These are phyloP conservation scores for Stachybotrys echinatus DNA, from an alignment of 2,329 filamentous ascomycete species.

Conservation along the genomic window DNA sequence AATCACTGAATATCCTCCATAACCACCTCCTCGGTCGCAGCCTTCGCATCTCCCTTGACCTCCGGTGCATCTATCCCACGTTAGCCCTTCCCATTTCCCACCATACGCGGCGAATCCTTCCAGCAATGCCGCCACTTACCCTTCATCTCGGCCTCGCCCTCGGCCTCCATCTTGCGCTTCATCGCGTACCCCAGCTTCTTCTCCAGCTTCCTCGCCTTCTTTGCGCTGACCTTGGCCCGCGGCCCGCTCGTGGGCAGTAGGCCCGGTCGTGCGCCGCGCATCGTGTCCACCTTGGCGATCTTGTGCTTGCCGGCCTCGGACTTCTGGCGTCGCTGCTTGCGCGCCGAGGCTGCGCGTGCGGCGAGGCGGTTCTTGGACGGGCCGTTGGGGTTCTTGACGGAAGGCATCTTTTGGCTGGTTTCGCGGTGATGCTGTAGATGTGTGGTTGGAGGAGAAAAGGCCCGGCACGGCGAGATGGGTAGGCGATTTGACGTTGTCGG, in stretches of 20 bases:
- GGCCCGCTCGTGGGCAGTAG: conserved; percentile 53
- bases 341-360: conserved; percentile 38
- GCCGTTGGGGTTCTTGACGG: conserved; percentile 54
- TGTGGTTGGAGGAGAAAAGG: conserved; percentile 5
- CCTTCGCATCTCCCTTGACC: not conserved
- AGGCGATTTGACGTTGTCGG: not conserved
- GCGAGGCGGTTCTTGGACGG: conserved; percentile 48
- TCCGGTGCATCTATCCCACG: conserved; percentile 2
- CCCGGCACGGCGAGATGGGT: not conserved
- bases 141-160: conserved; percentile 45
- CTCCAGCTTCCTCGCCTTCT: conserved; percentile 52
- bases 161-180: conserved; percentile 45
- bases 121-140: conserved; percentile 25
- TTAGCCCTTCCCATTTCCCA: conserved; percentile 2
- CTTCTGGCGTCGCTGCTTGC: conserved; percentile 37
- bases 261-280: conserved; percentile 46
- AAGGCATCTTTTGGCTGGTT: conserved; percentile 39
- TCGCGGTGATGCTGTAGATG: not conserved
- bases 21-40: conserved; percentile 7
- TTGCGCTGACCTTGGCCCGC: conserved; percentile 42
- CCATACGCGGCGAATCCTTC: conserved; percentile 6
- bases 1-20: conserved; percentile 13
- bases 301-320: conserved; percentile 30
- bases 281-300: conserved; percentile 35
- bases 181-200: conserved; percentile 47